These are phyloP conservation scores for Xenosphaeropsis pyriputrescens DNA, from an alignment of 2,329 filamentous ascomycete species.

Conservation along the genomic window DNA sequence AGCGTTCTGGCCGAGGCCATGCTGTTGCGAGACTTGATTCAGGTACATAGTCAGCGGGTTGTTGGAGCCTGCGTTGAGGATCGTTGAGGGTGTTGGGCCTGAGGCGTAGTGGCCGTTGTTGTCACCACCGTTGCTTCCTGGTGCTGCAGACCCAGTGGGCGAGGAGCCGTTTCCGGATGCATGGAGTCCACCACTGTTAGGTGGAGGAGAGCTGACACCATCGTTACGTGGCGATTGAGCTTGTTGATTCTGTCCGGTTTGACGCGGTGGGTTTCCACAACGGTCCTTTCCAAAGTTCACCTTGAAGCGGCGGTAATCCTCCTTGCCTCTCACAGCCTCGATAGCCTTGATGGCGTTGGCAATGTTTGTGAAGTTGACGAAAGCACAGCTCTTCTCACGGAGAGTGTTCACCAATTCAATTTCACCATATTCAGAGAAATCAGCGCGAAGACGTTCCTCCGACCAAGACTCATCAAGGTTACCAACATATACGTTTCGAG, in stretches of 20 bases:
- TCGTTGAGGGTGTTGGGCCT: conserved; percentile 49
- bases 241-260: conserved; percentile 51
- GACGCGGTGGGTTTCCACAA: conserved; percentile 89
- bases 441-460: conserved; percentile 86
- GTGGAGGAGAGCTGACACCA: conserved; percentile 38
- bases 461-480: conserved; percentile 97
- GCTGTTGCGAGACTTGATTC: conserved; percentile 63
- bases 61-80: conserved; percentile 65
- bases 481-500: conserved; percentile 96
- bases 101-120: conserved; percentile 35
- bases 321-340: conserved; percentile 83
- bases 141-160: conserved; percentile 25
- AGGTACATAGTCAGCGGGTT: conserved; percentile 92
- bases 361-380: conserved; percentile 99
- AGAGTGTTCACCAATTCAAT: conserved; percentile 95
- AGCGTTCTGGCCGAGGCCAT: conserved; percentile 36
- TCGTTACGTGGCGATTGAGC: conserved; percentile 50
- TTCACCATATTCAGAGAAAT: conserved; percentile 95
- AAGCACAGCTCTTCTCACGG: conserved; percentile 97
- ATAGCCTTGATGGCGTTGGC: conserved; percentile 99
- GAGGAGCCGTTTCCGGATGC: conserved; percentile 17
- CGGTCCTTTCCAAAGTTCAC: conserved; percentile 99
- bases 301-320: conserved; percentile 98
- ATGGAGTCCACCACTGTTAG: conserved; percentile 19
- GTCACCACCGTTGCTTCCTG: conserved; percentile 28